phyloP scores from a whole-genome alignment of 2,329 filamentous ascomycete species.

The Macrophomina phaseolina region DNA sequence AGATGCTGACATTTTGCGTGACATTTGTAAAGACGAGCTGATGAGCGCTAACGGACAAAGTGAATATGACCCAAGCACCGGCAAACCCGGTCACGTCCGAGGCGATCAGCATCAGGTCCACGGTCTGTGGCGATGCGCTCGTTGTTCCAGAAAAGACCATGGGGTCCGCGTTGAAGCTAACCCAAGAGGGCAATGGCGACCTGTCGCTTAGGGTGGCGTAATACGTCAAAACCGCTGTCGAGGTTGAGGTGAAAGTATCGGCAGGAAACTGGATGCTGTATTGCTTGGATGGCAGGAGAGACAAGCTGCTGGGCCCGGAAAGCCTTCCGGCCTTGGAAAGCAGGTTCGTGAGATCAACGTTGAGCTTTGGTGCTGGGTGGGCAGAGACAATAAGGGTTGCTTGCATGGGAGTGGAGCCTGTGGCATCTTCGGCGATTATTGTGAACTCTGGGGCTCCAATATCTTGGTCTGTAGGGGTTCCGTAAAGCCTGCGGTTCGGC shows the following conservation, averaged over 20 bases:
- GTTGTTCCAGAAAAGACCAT: constrained; percentile 75
- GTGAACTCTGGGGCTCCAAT: constrained; percentile 66
- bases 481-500: constrained; percentile 68
- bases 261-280: constrained; percentile 52
- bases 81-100: constrained; percentile 82
- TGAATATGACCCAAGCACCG: constrained; percentile 68
- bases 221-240: constrained; percentile 65
- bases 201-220: constrained; percentile 78
- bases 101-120: constrained; percentile 74
- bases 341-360: constrained; percentile 63
- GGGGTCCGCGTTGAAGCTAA: constrained; percentile 69
- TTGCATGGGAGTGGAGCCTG: constrained; percentile 65
- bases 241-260: constrained; percentile 65
- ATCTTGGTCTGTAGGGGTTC: constrained; percentile 67
- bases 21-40: constrained; percentile 67
- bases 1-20: constrained; percentile 40
- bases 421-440: constrained; percentile 71
- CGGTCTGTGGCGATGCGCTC: constrained; percentile 72
- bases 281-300: constrained; percentile 41
- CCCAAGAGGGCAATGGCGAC: constrained; percentile 85
- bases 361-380: constrained; percentile 59
- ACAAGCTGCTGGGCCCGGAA: constrained; percentile 65
- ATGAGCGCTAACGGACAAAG: constrained; percentile 73
- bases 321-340: constrained; percentile 62
- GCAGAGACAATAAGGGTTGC: constrained; percentile 74